Percentiles rank a stretch among this genome's conserved stretches.
Conservation (phyloP, 1,284 basidiomycete genomes). For the Fomitopsis schrenkii region DNA sequence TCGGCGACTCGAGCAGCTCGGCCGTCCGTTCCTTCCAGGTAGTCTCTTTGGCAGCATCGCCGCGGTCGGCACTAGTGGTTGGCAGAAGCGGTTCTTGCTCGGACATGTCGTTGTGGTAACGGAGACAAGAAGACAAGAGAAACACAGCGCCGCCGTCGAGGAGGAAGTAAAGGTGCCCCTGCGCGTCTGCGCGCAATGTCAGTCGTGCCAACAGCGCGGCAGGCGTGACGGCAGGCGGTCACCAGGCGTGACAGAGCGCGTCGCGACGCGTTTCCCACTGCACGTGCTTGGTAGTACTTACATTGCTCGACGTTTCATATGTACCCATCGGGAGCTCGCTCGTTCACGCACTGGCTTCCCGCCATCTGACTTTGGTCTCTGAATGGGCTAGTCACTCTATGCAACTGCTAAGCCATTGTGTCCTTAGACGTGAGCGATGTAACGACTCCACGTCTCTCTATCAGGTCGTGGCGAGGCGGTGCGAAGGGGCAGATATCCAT, state of each 20-base stretch:
- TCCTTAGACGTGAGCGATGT: neutral
- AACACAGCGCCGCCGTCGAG: neutral
- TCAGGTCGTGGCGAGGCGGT: slow-evolving; percentile 17
- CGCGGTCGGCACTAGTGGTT: slow-evolving; percentile 17
- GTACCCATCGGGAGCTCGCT: neutral
- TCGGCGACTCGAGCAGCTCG: slow-evolving; percentile 46
- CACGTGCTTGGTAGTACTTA: neutral
- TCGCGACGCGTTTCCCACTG: neutral
- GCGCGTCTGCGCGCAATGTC: slow-evolving; percentile 7
- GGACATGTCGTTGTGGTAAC: slow-evolving; percentile 26
- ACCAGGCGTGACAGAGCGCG: slow-evolving; percentile 6
- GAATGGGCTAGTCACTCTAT: neutral
- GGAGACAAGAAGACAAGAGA: neutral
- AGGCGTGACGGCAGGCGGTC: neutral
- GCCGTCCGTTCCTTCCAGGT: slow-evolving; percentile 37
- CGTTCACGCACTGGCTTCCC: neutral
- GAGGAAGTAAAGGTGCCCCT: neutral
- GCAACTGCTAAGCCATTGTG: neutral
- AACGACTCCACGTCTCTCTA: slow-evolving; percentile 7
- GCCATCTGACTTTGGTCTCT: neutral
- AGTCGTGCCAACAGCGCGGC: neutral
- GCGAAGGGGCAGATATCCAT: slow-evolving; percentile 10
- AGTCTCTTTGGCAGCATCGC: slow-evolving; percentile 9
- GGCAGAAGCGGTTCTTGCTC: slow-evolving; percentile 57
- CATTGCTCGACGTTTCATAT: too few relatives aligned